Conservation (phyloP, 306 rosid species). For the Leucaena leucocephala region DNA sequence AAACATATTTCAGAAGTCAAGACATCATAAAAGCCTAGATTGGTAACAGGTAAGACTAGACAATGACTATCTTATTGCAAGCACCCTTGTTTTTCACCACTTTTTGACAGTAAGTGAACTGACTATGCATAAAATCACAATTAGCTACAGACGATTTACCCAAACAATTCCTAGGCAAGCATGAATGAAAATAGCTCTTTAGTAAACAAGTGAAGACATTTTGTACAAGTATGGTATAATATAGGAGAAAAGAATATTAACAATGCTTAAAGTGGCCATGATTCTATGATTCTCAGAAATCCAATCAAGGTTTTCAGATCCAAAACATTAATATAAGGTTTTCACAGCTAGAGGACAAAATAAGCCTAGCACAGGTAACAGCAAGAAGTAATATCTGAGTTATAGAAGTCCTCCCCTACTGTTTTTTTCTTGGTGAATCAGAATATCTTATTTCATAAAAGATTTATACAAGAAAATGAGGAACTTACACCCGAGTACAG, state of each 20-base stretch:
- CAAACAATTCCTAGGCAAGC: not conserved
- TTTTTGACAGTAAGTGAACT: not conserved
- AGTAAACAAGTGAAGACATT: not conserved
- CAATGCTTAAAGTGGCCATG: no score
- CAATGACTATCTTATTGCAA: not conserved
- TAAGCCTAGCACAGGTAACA: not conserved
- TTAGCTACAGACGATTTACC: not conserved
- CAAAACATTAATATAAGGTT: not conserved
- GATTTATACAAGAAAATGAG: not conserved
- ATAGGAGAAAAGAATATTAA: no score
- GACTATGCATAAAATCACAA: not conserved
- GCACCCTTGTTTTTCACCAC: not conserved
- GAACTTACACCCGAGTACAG: not conserved
- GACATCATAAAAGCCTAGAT: not conserved
- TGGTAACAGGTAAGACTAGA: not conserved
- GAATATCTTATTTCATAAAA: conserved; percentile 3
- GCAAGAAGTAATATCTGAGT: not conserved
- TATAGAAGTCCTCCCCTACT: not conserved
- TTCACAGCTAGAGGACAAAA: not conserved
- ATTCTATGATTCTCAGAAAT: not conserved
- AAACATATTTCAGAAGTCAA: not conserved
- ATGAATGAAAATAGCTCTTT: not conserved
- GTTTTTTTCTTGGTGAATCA: not conserved
- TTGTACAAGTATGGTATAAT: not conserved
- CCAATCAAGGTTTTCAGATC: not conserved